phyloP scores from a whole-genome alignment of 768 basidiomycete genomes.

The Plicaturopsis crispa region DNA sequence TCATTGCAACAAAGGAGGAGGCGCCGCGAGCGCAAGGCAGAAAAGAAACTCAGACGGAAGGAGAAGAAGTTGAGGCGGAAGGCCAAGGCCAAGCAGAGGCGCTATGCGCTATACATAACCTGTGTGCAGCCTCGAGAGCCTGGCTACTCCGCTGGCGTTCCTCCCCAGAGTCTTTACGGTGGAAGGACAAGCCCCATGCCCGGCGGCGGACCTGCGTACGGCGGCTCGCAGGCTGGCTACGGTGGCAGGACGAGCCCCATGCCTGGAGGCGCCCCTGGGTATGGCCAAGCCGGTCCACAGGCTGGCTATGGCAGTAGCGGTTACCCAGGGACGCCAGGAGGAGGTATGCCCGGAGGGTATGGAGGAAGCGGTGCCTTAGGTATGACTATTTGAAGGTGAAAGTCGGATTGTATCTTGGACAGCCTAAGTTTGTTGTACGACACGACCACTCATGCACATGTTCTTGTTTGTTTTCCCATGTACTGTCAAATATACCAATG shows the following conservation, averaged over 20 bases:
- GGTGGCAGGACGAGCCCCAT: neutral
- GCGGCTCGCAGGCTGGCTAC: too few relatives aligned
- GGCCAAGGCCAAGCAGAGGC: conserved; percentile 52
- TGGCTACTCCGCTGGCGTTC: conserved; percentile 17
- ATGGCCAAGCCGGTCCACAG: neutral
- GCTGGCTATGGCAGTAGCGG: neutral
- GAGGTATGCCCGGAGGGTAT: conserved; percentile 1
- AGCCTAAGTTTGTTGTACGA: too few relatives aligned
- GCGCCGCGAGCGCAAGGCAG: conserved; percentile 47
- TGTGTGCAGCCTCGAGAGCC: conserved; percentile 29
- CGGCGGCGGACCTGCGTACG: too few relatives aligned
- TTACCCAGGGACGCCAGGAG: too few relatives aligned
- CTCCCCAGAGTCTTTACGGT: too few relatives aligned
- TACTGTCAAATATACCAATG: too few relatives aligned
- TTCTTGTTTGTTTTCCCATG: too few relatives aligned
- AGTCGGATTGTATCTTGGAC: too few relatives aligned
- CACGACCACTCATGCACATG: too few relatives aligned
- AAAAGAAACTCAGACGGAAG: conserved; percentile 52
- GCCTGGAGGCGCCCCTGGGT: neutral
- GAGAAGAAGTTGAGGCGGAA: conserved; percentile 58
- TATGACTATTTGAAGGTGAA: too few relatives aligned
- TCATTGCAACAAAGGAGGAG: conserved; percentile 43
- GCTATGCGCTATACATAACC: conserved; percentile 56
- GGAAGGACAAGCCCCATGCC: too few relatives aligned
- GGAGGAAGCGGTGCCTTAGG: neutral